Evolutionary conservation across 495 filamentous ascomycete genomes (phyloP), one percentile per base, ranked within the genome.

Genomic region (Penicillium pulvis): DNA sequence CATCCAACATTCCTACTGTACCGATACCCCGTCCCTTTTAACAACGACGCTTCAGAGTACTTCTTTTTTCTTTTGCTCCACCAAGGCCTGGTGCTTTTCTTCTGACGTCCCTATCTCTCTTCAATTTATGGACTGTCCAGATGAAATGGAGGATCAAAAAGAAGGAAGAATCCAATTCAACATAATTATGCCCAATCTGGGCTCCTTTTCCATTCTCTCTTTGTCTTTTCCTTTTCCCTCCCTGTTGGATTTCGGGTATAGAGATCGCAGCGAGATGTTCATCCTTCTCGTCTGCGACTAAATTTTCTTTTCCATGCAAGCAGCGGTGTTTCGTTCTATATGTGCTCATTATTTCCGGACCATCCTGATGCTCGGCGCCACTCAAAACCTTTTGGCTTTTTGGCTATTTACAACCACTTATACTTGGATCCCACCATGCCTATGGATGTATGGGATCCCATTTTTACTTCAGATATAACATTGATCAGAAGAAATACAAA

Each of bases 11-110:
- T 55, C 33, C 41, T 17, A 58, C 64, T 66, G 67, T 63, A 64
- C 59, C 67, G 67, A 70, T 70, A 70, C 67, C 67, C 67, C 67
- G 67, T 70, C 67, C 70, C 71, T 71, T 71, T 73, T 69, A 72
- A 72, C 71, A 67, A 63, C 52, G 65, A 64, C 65, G 67, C 55
- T 60, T 59, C 62, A 70, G 69, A 70, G 66, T 60, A 60, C 56
- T 66, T 65, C 62, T 53, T 59, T 63, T 68, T 62, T 57, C 55
- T 64, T 67, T 63, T 58, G 64, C 49, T 39, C 56, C 57, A 55
- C 53, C 35, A n/a, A 43, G 36, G 60, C 60, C 63, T 43, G 63
- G 61, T 58, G 67, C 64, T 58, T 65, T 45, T 63, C 44, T 36
- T 53, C 41, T 48, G 58, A 35, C 30, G 33, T 24, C 2, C 23